Base-by-base conservation (phyloP, 1,284 basidiomycete genomes). In the Pseudozyma flocculosa region DNA sequence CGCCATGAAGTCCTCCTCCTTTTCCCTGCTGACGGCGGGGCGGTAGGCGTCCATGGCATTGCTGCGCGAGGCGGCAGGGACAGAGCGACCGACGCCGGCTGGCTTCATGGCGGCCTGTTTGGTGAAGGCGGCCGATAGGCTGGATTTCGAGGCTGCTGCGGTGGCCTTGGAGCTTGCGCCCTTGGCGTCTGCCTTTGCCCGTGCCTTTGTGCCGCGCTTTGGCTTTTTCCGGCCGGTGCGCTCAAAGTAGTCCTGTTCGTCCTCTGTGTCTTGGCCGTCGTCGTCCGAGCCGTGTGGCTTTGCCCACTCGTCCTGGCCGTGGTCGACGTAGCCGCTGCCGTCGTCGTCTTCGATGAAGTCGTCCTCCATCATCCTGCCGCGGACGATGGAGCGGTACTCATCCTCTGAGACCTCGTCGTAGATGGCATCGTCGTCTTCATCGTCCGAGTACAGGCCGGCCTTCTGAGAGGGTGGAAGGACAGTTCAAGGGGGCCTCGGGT, bases 341-440 rank as follows among this genome's bases (percentile, higher is more conserved):
- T 93, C 92, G 80, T 98, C 95, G 72, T 98, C 93, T 42, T 89
- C 78, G 55, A 75, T 90, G 64, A 99, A 98, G 79, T 98, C 94
- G 72, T 96, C 92, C 68, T 84, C 82, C 64, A 89, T 88, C n/a
- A 95, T 82, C 18, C 95, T 84, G 2, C 87, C 86, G 49, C 86
- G 85, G 4, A 97, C 92, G 56, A 97, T 88, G 17, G 84, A 83
- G 68, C 85, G 86, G 79, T 97, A 99, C 68, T 93, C 87, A 26
- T 91, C 89, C 61, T 97, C 94, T 0, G 87, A 85, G 17, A 99
- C 90, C 71, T 90, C 89, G 75, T 97, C 93, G 75, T 95, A 99
- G 24, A 99, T 82, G 39, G 50, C 67, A 24, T 67, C 64, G 19
- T 66, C 69, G 13, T 82, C 82, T 4, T 55, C 61, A 14, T 43